Evolutionary conservation across 129 eudicot species (phyloP).

Genomic region (Silybum marianum): DNA sequence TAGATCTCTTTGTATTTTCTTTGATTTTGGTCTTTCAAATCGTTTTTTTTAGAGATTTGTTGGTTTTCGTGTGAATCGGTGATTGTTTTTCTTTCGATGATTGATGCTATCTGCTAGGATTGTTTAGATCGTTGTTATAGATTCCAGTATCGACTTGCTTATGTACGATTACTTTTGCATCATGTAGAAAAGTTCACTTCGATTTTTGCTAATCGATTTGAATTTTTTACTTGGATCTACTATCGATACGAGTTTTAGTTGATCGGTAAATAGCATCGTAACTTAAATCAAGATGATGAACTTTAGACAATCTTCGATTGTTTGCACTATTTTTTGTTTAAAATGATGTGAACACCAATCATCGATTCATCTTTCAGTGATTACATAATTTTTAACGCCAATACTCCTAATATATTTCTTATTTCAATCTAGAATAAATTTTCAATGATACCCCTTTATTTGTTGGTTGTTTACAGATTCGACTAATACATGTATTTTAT

Average conservation of each 20-base stretch:
- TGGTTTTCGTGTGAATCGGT: conserved; percentile 6
- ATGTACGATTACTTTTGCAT: background rate
- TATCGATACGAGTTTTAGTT: conserved; percentile 3
- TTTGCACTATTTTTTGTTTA: background rate
- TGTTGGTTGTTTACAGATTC: background rate
- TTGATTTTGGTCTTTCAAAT: background rate
- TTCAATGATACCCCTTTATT: background rate
- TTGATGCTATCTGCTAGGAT: background rate
- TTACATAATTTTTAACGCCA: background rate
- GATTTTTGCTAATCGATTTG: conserved; percentile 5
- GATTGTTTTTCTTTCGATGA: background rate
- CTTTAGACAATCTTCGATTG: background rate
- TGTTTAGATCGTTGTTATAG: conserved; percentile 18
- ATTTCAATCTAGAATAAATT: background rate
- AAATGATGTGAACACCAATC: background rate
- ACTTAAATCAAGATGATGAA: background rate
- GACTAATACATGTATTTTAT: too few relatives aligned
- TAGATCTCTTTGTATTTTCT: background rate
- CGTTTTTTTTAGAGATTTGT: background rate
- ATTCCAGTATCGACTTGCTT: background rate
- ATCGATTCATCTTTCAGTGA: background rate
- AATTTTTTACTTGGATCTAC: background rate
- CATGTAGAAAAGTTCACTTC: background rate
- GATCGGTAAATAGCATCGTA: background rate
- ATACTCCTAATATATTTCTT: background rate